Percentiles rank a stretch among this genome's conserved stretches.
Conservation (phyloP, 169 alveolate genomes). For the Theileria equi region DNA sequence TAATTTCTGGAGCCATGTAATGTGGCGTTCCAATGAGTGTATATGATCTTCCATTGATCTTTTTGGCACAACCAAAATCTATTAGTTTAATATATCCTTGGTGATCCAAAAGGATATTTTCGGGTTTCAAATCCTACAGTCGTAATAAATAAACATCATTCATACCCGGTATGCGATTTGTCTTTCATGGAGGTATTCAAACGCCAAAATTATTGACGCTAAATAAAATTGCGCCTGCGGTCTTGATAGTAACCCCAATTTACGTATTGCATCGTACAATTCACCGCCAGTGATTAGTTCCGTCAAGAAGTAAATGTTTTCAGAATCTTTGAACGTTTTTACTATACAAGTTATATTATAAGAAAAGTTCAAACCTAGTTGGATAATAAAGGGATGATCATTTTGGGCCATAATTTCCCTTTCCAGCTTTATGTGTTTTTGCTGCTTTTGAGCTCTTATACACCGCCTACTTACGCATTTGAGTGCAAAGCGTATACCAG, state of each 20-base stretch:
- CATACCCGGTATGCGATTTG: conserved; percentile 89
- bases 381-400: conserved; percentile 92
- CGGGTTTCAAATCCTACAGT: conserved; percentile 93
- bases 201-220: conserved; percentile 85
- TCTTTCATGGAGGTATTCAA: conserved; percentile 90
- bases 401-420: conserved; percentile 90
- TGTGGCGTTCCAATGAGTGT: conserved; percentile 96
- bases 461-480: conserved; percentile 83
- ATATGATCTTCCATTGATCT: conserved; percentile 86
- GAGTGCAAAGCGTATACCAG: conserved; percentile 84
- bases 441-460: conserved; percentile 79
- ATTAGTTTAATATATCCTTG: conserved; percentile 94
- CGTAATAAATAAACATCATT: not conserved
- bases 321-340: conserved; percentile 87
- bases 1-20: conserved; percentile 94
- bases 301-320: conserved; percentile 86
- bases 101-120: conserved; percentile 91
- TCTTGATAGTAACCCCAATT: conserved; percentile 83
- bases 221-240: conserved; percentile 89
- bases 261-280: conserved; percentile 88
- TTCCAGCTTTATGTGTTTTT: conserved; percentile 84
- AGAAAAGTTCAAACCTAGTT: conserved; percentile 64
- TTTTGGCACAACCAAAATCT: conserved; percentile 95
- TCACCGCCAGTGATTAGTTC: conserved; percentile 93
- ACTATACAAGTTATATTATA: conserved; percentile 41